Conservation (phyloP, 129 eudicot genomes). For the Flaveria bidentis region DNA sequence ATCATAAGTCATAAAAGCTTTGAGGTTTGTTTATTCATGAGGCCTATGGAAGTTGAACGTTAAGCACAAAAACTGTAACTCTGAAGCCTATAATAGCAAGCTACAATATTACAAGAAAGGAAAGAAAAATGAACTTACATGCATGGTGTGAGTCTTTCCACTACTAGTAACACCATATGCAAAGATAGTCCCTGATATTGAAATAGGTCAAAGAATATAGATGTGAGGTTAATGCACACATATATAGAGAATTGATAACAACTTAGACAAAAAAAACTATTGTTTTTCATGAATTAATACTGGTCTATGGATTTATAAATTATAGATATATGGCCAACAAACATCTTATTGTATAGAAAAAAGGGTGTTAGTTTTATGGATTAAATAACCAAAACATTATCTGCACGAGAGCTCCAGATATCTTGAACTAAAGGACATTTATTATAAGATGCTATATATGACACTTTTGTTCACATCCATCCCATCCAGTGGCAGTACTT, state of each 20-base stretch:
- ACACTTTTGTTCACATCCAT: slow-evolving; percentile 5
- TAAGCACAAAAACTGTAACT: slow-evolving; percentile 5
- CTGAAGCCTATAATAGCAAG: slow-evolving; percentile 19
- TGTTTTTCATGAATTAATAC: not conserved
- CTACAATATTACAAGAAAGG: slow-evolving; percentile 12
- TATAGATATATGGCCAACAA: slow-evolving; percentile 14
- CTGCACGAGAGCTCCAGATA: slow-evolving; percentile 23
- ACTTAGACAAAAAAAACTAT: slow-evolving; percentile 5
- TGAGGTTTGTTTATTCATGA: slow-evolving; percentile 9
- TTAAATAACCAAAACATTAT: slow-evolving; percentile 9
- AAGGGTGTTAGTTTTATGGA: slow-evolving; percentile 4
- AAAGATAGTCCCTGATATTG: slow-evolving; percentile 80
- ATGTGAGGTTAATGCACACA: slow-evolving; percentile 14
- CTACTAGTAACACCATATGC: slow-evolving; percentile 99
- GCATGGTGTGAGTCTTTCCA: slow-evolving; percentile 99
- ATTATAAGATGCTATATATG: slow-evolving; percentile 1
- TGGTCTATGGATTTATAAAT: slow-evolving; percentile 5
- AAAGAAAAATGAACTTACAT: slow-evolving; percentile 48
- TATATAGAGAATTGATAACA: slow-evolving; percentile 13
- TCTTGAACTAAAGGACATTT: slow-evolving; percentile 12
- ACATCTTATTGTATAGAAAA: slow-evolving; percentile 4
- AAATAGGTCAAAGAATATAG: slow-evolving; percentile 15
- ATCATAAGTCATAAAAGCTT: not conserved
- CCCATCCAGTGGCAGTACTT: slow-evolving; percentile 14
- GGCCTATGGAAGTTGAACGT: slow-evolving; percentile 12